Conservation (phyloP, 495 filamentous ascomycete genomes). For the Hypoxylon intermedium region DNA sequence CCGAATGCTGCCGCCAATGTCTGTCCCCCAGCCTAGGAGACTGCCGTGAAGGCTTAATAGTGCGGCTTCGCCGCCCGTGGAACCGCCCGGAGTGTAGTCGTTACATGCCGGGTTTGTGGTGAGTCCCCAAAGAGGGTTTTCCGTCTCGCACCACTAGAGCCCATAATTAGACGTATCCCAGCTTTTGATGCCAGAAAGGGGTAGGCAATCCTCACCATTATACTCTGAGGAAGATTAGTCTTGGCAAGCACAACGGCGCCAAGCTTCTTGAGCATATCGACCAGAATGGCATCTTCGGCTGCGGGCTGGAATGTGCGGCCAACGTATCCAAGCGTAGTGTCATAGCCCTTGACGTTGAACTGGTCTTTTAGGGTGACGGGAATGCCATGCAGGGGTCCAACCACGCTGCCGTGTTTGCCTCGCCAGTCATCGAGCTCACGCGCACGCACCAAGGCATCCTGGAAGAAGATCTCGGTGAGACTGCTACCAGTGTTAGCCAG, state of each 20-base stretch:
- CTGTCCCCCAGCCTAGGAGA: slow-evolving; percentile 82
- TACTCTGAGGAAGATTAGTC: slow-evolving; percentile 81
- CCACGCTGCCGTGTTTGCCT: slow-evolving; percentile 50
- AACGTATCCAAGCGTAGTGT: slow-evolving; percentile 76
- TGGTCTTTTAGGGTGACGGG: slow-evolving; percentile 83
- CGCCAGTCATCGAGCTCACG: slow-evolving; percentile 65
- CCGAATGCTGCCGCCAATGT: slow-evolving; percentile 83
- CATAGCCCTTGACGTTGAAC: slow-evolving; percentile 75
- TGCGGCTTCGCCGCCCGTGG: slow-evolving; percentile 79
- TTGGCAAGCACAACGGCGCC: slow-evolving; percentile 84
- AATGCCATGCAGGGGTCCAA: slow-evolving; percentile 74
- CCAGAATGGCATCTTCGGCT: slow-evolving; percentile 69
- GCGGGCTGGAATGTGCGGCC: slow-evolving; percentile 61
- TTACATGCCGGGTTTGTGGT: slow-evolving; percentile 74
- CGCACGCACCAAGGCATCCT: slow-evolving; percentile 65
- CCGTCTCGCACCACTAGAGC: slow-evolving; percentile 68
- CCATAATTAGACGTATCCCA: slow-evolving; percentile 5
- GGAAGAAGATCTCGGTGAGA: slow-evolving; percentile 66
- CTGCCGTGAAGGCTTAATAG: slow-evolving; percentile 75
- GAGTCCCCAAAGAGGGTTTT: slow-evolving; percentile 79
- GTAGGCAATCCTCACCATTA: slow-evolving; percentile 65
- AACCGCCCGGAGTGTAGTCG: slow-evolving; percentile 81
- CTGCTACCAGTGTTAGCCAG: slow-evolving; percentile 49
- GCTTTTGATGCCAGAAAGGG: slow-evolving; percentile 11
- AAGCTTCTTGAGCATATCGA: slow-evolving; percentile 75